Conservation (phyloP, 1,284 basidiomycete genomes). For the Flammula alnicola region DNA sequence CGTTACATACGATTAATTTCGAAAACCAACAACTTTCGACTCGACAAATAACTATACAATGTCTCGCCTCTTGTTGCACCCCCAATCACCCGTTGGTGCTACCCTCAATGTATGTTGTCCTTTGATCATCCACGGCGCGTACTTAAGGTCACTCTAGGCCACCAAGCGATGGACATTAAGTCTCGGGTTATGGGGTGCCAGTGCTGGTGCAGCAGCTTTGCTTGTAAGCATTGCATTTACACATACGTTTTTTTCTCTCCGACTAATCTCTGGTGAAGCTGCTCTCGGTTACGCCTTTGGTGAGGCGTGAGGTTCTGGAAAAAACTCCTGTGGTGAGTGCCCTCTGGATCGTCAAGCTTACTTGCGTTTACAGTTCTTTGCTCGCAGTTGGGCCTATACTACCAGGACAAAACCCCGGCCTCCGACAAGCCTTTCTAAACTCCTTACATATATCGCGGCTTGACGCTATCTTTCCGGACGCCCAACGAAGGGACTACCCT, state of each 20-base stretch:
- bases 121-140: neutral
- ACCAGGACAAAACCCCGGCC: conserved; percentile 75
- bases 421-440: conserved; percentile 81
- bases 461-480: neutral
- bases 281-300: conserved; percentile 70
- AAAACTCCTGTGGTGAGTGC: conserved; percentile 62
- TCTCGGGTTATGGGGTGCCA: conserved; percentile 70
- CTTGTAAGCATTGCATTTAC: conserved; percentile 55
- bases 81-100: conserved; percentile 35
- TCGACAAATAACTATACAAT: conserved; percentile 25
- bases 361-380: conserved; percentile 8
- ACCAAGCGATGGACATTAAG: conserved; percentile 62
- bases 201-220: conserved; percentile 66
- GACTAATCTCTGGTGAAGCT: conserved; percentile 40
- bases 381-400: conserved; percentile 68
- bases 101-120: conserved; percentile 35
- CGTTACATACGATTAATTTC: no score
- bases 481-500: conserved; percentile 5
- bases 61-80: conserved; percentile 38
- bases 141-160: conserved; percentile 39
- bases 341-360: neutral
- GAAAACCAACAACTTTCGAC: conserved; percentile 10
- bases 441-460: neutral
- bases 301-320: conserved; percentile 60
- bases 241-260: conserved; percentile 2